Conservation (phyloP, 2,329 filamentous ascomycete genomes). For the Neofusicoccum parvum region DNA sequence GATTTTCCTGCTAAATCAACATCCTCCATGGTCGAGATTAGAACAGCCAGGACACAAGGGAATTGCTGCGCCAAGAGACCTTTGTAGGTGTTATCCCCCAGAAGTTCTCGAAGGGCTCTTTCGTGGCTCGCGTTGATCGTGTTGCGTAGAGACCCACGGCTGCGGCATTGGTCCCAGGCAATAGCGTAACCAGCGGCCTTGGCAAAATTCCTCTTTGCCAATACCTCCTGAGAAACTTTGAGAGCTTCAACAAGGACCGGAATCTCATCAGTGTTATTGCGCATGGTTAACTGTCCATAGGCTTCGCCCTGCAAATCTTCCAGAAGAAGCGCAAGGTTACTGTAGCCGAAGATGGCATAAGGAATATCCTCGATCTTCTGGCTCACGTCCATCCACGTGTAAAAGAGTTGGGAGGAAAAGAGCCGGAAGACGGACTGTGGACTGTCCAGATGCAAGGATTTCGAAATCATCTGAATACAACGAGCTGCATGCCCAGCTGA, state of each 20-base stretch:
- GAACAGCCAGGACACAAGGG: constrained; percentile 72
- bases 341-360: constrained; percentile 81
- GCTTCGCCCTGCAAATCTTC: constrained; percentile 73
- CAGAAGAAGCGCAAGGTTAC: constrained; percentile 68
- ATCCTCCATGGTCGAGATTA: constrained; percentile 77
- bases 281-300: constrained; percentile 80
- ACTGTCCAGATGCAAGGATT: constrained; percentile 63
- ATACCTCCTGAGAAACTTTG: constrained; percentile 53
- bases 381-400: constrained; percentile 75
- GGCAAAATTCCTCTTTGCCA: constrained; percentile 71
- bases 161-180: constrained; percentile 60
- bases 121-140: constrained; percentile 60
- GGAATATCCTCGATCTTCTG: constrained; percentile 67
- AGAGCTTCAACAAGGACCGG: constrained; percentile 63
- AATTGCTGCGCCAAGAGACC: constrained; percentile 69
- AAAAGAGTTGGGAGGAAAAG: constrained; percentile 86
- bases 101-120: constrained; percentile 60
- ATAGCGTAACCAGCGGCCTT: constrained; percentile 83
- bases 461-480: constrained; percentile 70
- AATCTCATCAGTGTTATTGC: constrained; percentile 67
- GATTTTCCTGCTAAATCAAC: constrained; percentile 72
- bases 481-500: constrained; percentile 71
- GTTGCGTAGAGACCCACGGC: constrained; percentile 32
- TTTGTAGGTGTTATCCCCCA: constrained; percentile 69
- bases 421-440: constrained; percentile 75